phyloP scores from a whole-genome alignment of 257 asterid genomes.

The Solanum ossicruentum region DNA sequence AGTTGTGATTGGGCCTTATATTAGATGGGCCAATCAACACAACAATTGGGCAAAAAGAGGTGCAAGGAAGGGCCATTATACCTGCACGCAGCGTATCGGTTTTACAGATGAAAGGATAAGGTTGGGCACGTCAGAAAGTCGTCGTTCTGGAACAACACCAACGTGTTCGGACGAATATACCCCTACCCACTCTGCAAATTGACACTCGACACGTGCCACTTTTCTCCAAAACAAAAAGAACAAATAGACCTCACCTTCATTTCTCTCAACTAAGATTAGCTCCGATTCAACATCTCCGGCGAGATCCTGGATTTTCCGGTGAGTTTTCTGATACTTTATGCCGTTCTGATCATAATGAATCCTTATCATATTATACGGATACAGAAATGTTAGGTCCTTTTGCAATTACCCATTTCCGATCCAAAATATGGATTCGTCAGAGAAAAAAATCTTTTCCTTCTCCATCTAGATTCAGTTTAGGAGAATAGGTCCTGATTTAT shows the following conservation, averaged over 20 bases:
- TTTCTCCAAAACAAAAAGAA: not conserved
- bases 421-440: conserved; percentile 41
- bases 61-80: not conserved
- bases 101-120: not conserved
- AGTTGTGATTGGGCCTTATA: not conserved
- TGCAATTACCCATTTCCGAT: conserved; percentile 16
- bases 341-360: not conserved
- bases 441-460: conserved; percentile 13
- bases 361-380: not conserved
- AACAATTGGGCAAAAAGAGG: not conserved
- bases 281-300: not conserved
- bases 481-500: not conserved
- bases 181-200: not conserved
- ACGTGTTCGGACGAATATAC: not conserved
- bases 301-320: not conserved
- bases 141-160: not conserved
- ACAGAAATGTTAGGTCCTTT: conserved; percentile 38
- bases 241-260: not conserved
- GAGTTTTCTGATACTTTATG: not conserved
- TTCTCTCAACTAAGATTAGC: too few relatives aligned
- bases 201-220: not conserved
- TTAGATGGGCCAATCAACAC: not conserved
- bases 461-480: not conserved
- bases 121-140: not conserved
- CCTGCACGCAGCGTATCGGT: not conserved